Evolutionary conservation across 2,329 filamentous ascomycete species (phyloP), one percentile per base, ranked within the genome.

Genomic region (Pestalotiopsis sp.): DNA sequence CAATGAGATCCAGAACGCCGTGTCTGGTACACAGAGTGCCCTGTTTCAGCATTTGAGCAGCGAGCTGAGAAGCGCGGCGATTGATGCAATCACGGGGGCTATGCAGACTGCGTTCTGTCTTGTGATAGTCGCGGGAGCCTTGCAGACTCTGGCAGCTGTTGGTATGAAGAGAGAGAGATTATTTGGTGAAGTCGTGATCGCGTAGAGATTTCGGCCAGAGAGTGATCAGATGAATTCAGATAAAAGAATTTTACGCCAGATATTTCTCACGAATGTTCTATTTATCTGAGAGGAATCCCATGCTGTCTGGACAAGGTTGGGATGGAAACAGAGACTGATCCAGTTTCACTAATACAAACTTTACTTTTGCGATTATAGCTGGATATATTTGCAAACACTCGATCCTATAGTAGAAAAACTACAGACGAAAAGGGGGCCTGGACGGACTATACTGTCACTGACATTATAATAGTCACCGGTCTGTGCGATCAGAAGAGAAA

Each of bases 81-180:
- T 61, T 31, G 55, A 17, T 36, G 36, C 65, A 14, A 66, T 66
- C 65, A 66, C 39, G 17, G 27, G 27, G 1, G 52, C 65, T 14
- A 60, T 66, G 52, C 52, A 66, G 11, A 66, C 25, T 45, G 36
- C 52, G 9, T 66, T 57, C 27, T 36, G 58, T 59, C 45, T 66
- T 23, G 45, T 58, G 6, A 57, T 66, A 7, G 38, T 59, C 12
- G 45, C 64, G 2, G 64, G 64, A 17, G 49, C 13, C 9, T 20
- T 66, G 17, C 23, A 38, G 2, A 38, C 20, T 14, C 12, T 66
- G 20, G 14, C 31, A 12, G 52, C 45, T 45, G 20, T 66, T 13
- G 6, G 12, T 1, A 66, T 66, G 64, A 57, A 41, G 14, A 66
- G 52, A 36, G 64, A 58, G 52, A 58, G 52, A 17, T 17, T 66